phyloP scores from a whole-genome alignment of 2,329 filamentous ascomycete species.

The Phyllachora maydis region DNA sequence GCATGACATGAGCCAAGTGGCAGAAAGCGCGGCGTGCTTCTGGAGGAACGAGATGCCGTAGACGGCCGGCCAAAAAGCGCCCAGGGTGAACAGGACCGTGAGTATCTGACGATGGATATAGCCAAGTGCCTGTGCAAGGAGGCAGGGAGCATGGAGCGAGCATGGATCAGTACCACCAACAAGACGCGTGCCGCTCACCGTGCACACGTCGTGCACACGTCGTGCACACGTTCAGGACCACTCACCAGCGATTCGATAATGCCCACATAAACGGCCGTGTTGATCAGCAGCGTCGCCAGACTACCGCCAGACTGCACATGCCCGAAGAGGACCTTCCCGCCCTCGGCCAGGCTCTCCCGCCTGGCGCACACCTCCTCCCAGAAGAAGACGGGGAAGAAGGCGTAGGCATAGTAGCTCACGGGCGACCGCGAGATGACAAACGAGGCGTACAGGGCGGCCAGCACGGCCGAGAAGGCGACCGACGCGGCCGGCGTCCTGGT shows the following conservation, averaged over 20 bases:
- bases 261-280: constrained; percentile 45
- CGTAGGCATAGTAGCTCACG: constrained; percentile 73
- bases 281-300: constrained; percentile 36
- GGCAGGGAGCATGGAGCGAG: too few relatives aligned
- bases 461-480: constrained; percentile 51
- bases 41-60: constrained; percentile 56
- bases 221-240: too few relatives aligned
- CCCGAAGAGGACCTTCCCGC: constrained; percentile 46
- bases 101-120: constrained; percentile 84
- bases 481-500: constrained; percentile 38
- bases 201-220: too few relatives aligned
- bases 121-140: constrained; percentile 63
- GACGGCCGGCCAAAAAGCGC: constrained; percentile 54
- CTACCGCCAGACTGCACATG: constrained; percentile 41
- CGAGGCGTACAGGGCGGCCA: constrained; percentile 59
- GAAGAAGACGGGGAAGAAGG: constrained; percentile 79
- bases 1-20: constrained; percentile 60
- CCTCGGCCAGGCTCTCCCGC: constrained; percentile 45
- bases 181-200: too few relatives aligned
- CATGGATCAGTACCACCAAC: too few relatives aligned
- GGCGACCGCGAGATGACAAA: constrained; percentile 67
- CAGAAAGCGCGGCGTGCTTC: constrained; percentile 39
- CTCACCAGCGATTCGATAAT: constrained; percentile 60
- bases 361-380: constrained; percentile 90
- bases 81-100: constrained; percentile 59